Base-by-base conservation (phyloP, 768 basidiomycete species). In the Clitopilus hobsonii region DNA sequence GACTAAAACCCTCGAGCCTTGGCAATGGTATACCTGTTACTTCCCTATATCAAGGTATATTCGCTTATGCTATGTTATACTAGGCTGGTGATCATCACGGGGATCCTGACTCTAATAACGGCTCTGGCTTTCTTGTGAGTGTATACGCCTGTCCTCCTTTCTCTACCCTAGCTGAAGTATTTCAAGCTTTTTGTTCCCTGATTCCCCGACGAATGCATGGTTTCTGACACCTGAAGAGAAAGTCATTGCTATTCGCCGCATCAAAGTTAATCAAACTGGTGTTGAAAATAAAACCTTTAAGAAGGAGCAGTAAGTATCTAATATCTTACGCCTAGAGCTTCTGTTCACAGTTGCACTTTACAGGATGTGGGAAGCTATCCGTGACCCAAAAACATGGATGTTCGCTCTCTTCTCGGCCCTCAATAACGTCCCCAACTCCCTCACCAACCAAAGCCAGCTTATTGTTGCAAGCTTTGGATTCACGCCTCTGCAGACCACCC, bases 241-340 rank as follows among this genome's bases (percentile, higher is more conserved):
- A 18, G 25, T 32, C 13, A 51, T 18, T 18, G 49, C 49, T n/a
- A 24, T 51, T n/a, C 24, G 24, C 14, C 49, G 49, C 49, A 51
- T 51, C 5, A 51, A 28, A 27, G 49, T 51, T n/a, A 64, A 64
- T 54, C 51, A 91, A 80, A 87, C 86, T 0, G 90, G 89, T 26
- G 80, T 90, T 8, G 89, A 91, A 69, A 91, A 89, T 64, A 92
- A 91, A 61, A 77, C 77, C 52, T 91, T 88, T 71, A 91, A 91
- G 71, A 81, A 75, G 52, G 85, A 89, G 30, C 89, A 91, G 88
- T 89, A 54, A 58, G 86, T 76, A 38, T 38, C 27, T 11, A 26
- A 6, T 22, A 16, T 20, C 18, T 27, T 14, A 20, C 20, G 32
- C 51, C 18, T 16, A 20, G 5, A 14, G 13, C 18, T 11, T 20